Conservation (phyloP, 75 land plant species). For the Pseudotsuga menziesii region DNA sequence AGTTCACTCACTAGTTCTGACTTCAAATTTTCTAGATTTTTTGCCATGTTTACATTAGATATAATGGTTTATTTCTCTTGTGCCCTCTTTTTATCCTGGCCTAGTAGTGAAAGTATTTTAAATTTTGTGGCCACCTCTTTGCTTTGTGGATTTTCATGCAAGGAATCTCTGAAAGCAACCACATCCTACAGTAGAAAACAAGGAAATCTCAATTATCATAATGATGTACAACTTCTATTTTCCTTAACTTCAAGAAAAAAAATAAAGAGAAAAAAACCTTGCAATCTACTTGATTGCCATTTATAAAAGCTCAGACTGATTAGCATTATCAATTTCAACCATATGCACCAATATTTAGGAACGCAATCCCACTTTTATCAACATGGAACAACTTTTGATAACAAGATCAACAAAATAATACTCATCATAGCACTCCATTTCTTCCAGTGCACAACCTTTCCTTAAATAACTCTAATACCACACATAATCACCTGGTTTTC, state of each 20-base stretch:
- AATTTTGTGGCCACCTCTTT: slow-evolving; percentile 81
- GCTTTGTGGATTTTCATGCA: slow-evolving; percentile 81
- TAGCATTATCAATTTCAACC: neutral
- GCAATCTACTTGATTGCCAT: neutral
- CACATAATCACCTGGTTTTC: slow-evolving; percentile 22
- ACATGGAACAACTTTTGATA: neutral
- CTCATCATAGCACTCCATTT: slow-evolving; percentile 95
- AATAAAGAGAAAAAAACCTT: neutral
- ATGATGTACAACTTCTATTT: neutral
- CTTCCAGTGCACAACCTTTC: slow-evolving; percentile 94
- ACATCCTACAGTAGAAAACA: slow-evolving; percentile 55
- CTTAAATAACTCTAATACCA: slow-evolving; percentile 87
- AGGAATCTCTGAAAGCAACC: slow-evolving; percentile 71
- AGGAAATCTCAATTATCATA: neutral
- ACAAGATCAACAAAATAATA: slow-evolving; percentile 16
- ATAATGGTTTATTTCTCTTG: slow-evolving; percentile 55
- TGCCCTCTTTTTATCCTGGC: slow-evolving; percentile 71
- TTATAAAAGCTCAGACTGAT: neutral
- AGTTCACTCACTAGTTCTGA: slow-evolving; percentile 52
- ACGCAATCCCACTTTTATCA: neutral
- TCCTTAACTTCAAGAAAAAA: neutral
- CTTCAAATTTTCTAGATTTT: slow-evolving; percentile 46
- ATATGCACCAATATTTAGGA: neutral
- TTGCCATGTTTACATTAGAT: slow-evolving; percentile 57
- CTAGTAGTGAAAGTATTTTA: slow-evolving; percentile 73